These are phyloP conservation scores for Brasenia schreberi DNA, from an alignment of 164 flowering plant species.

Conservation along the genomic window DNA sequence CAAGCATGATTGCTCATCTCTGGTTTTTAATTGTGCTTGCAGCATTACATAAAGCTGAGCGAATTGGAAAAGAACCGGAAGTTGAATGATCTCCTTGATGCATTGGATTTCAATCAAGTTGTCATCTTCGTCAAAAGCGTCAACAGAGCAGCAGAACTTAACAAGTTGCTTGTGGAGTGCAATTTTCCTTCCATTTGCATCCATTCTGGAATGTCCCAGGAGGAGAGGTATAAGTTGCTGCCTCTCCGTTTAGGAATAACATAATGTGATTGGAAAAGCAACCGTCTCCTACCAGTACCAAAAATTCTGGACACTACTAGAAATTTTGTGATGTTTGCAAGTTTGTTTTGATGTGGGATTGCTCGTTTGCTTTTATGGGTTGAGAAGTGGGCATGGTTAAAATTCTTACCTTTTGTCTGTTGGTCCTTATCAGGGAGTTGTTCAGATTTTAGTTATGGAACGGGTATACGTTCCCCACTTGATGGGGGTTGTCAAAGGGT, in stretches of 20 bases:
- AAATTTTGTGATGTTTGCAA: too few species aligned
- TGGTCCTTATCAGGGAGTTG: too few species aligned
- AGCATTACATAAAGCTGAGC: slow-evolving; percentile 98
- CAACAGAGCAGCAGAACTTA: slow-evolving; percentile 88
- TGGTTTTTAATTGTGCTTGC: slow-evolving; percentile 5
- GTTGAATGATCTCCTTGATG: slow-evolving; percentile 97
- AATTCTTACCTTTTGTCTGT: too few species aligned
- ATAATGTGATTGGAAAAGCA: too few species aligned
- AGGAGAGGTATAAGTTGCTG: slow-evolving; percentile 50
- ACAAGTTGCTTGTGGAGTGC: slow-evolving; percentile 88
- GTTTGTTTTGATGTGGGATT: too few species aligned
- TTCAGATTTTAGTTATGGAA: too few species aligned
- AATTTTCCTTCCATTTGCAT: slow-evolving; percentile 98
- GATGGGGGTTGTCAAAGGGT: too few species aligned
- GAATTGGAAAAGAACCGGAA: slow-evolving; percentile 95
- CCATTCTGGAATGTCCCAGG: slow-evolving; percentile 98
- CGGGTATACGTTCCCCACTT: too few species aligned
- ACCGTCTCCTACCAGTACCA: too few species aligned
- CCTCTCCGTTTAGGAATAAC: neutral
- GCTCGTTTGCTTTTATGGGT: too few species aligned
- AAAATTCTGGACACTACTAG: too few species aligned
- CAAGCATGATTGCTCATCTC: neutral
- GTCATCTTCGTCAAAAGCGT: slow-evolving; percentile 96
- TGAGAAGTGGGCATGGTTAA: too few species aligned
- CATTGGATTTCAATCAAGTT: slow-evolving; percentile 97